These are phyloP conservation scores for Wickerhamiella galacta DNA, from an alignment of 805 yeast species.

Conservation along the genomic window DNA sequence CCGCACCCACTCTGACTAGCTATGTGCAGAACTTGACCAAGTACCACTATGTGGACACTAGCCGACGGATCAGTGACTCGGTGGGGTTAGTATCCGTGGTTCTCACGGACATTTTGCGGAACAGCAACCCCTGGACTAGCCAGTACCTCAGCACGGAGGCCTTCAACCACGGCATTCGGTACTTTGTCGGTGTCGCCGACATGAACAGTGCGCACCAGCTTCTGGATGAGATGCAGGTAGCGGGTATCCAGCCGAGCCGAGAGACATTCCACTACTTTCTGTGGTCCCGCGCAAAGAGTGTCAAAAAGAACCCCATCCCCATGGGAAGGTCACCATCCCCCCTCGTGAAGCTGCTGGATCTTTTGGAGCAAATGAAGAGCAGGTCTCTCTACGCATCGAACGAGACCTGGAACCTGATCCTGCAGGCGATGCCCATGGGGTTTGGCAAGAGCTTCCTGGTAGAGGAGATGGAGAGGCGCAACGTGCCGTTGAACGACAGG, in stretches of 20 bases:
- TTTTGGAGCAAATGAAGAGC: slow-evolving; percentile 4
- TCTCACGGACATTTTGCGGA: slow-evolving; percentile 4
- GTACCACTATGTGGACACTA: slow-evolving; percentile 1
- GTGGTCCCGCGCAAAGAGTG: slow-evolving; percentile 6
- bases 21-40: slow-evolving; percentile 2
- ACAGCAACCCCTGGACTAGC: slow-evolving; percentile 1
- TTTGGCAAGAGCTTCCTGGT: slow-evolving; percentile 13
- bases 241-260: slow-evolving; percentile 2
- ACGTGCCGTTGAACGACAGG: slow-evolving; percentile 6
- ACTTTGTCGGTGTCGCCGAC: slow-evolving; percentile 6
- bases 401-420: slow-evolving; percentile 11
- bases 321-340: slow-evolving; percentile 7
- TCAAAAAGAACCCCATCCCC: slow-evolving; percentile 8
- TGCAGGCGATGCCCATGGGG: slow-evolving; percentile 14
- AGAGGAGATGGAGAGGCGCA: slow-evolving; percentile 13
- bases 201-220: slow-evolving; percentile 7
- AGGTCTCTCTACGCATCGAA: slow-evolving; percentile 6
- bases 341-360: slow-evolving; percentile 4
- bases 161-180: slow-evolving; percentile 9
- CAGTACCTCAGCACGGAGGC: slow-evolving; percentile 1
- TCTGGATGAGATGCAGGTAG: slow-evolving; percentile 4
- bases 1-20: neutral
- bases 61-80: neutral
- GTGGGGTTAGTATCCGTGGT: slow-evolving; percentile 1
- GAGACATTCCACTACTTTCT: slow-evolving; percentile 9